A percentile compares a stretch with the other conserved stretches of the same genome.
These are phyloP conservation scores for Fusarium sambucinum DNA, from an alignment of 2,329 filamentous ascomycete species.

Conservation along the genomic window DNA sequence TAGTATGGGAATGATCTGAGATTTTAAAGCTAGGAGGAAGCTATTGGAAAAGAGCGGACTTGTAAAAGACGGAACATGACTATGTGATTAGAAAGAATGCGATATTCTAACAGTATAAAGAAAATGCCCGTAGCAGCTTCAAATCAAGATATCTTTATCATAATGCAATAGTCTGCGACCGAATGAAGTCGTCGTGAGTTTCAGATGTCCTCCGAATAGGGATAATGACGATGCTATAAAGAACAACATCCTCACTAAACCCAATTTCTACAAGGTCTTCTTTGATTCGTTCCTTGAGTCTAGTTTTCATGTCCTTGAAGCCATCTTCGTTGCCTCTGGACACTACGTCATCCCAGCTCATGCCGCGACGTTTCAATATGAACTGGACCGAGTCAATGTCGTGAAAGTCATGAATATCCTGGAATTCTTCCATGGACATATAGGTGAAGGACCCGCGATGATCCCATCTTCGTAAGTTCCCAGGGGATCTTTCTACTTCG, in stretches of 20 bases:
- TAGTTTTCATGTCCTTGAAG: slow-evolving; percentile 17
- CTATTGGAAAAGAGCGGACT: neutral
- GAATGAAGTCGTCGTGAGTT: neutral
- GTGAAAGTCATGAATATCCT: neutral
- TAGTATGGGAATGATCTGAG: no score
- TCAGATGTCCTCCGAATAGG: neutral
- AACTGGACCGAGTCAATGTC: neutral
- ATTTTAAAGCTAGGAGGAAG: no score
- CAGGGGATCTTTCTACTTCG: neutral
- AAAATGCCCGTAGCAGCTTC: neutral
- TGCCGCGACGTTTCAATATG: slow-evolving; percentile 8
- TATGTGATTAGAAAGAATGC: neutral
- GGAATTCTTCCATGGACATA: slow-evolving; percentile 9
- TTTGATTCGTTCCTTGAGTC: slow-evolving; percentile 5
- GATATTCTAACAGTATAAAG: no score
- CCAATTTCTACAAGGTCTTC: neutral
- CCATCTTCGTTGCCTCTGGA: neutral
- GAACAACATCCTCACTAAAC: neutral
- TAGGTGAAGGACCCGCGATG: neutral
- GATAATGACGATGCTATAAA: neutral
- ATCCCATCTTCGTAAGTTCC: neutral
- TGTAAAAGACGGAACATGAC: neutral
- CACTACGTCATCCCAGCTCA: slow-evolving; percentile 21
- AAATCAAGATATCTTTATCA: neutral
- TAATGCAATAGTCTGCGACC: neutral